Percentiles rank a stretch among this genome's conserved stretches.
Evolutionary conservation across 2,329 filamentous ascomycete species (phyloP).

Genomic region (Neonectria faginata): DNA sequence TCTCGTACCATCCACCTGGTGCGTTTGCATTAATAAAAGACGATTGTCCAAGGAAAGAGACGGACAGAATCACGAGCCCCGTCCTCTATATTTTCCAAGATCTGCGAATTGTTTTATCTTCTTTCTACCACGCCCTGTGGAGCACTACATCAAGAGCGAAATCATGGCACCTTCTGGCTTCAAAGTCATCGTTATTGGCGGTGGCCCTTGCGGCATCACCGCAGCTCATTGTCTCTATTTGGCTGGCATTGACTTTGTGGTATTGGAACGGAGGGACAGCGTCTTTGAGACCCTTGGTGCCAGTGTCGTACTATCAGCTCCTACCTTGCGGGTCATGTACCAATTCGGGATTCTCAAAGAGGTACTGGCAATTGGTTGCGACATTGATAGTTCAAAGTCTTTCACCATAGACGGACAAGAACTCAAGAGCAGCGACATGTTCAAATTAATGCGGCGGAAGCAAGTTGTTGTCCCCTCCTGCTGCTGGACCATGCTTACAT

Average conservation of each 20-base stretch:
- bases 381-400: background rate
- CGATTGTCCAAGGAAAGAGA: too few relatives aligned
- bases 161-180: slow-evolving; percentile 10
- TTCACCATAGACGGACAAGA: too few relatives aligned
- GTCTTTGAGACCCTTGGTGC: slow-evolving; percentile 38
- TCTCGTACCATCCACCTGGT: too few relatives aligned
- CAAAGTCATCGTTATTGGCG: slow-evolving; percentile 48
- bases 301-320: slow-evolving; percentile 12
- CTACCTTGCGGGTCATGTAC: slow-evolving; percentile 17
- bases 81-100: too few relatives aligned
- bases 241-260: slow-evolving; percentile 48
- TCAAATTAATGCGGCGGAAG: slow-evolving; percentile 1
- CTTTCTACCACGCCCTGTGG: too few relatives aligned
- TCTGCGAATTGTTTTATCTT: too few relatives aligned
- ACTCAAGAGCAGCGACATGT: background rate
- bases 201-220: slow-evolving; percentile 46
- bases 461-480: slow-evolving; percentile 3
- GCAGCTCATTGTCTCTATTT: slow-evolving; percentile 47
- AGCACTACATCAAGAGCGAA: too few relatives aligned
- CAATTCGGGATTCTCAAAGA: slow-evolving; percentile 14
- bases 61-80: too few relatives aligned
- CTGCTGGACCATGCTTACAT: slow-evolving; percentile 15
- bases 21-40: too few relatives aligned
- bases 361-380: slow-evolving; percentile 12
- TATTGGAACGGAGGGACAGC: slow-evolving; percentile 44